These are phyloP conservation scores for Silene uniflora DNA, from an alignment of 148 eudicot species.

Conservation along the genomic window DNA sequence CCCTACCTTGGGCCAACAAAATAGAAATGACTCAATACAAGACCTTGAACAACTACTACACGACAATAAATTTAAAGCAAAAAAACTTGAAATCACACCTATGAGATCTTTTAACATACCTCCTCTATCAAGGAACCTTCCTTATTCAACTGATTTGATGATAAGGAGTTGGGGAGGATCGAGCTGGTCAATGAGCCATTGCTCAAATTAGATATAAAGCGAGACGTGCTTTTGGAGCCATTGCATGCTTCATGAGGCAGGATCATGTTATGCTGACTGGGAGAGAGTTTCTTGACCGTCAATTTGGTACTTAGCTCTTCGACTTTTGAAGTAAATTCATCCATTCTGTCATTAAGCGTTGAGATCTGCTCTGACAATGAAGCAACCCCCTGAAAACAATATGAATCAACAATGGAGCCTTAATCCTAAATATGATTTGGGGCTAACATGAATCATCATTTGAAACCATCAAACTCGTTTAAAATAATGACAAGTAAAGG, in stretches of 20 bases:
- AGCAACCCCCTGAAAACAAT: conserved; percentile 43
- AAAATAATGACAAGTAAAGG: no score
- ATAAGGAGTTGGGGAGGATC: conserved; percentile 53
- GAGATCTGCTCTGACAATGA: conserved; percentile 82
- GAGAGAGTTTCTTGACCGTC: conserved; percentile 38
- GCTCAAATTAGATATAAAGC: conserved; percentile 65
- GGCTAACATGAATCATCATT: no score
- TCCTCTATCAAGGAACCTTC: conserved; percentile 65
- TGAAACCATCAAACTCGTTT: no score
- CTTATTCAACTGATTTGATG: conserved; percentile 64
- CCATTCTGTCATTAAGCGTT: conserved; percentile 75
- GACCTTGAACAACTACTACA: no score
- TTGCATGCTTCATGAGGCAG: conserved; percentile 57
- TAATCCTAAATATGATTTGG: no score
- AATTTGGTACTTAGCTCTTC: conserved; percentile 73
- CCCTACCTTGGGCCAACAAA: no score
- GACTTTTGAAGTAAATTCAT: conserved; percentile 71
- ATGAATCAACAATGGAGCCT: not conserved
- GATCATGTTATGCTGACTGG: conserved; percentile 46
- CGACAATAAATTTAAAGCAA: no score
- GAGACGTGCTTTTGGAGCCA: conserved; percentile 77
- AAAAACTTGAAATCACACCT: no score
- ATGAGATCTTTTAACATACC: conserved; percentile 37
- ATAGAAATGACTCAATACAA: not conserved
- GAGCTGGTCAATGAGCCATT: conserved; percentile 67